A percentile compares a stretch with the other conserved stretches of the same genome.
Conservation (phyloP, 371 early-diverging fungal species). For the Capillidium rhysosporum region DNA sequence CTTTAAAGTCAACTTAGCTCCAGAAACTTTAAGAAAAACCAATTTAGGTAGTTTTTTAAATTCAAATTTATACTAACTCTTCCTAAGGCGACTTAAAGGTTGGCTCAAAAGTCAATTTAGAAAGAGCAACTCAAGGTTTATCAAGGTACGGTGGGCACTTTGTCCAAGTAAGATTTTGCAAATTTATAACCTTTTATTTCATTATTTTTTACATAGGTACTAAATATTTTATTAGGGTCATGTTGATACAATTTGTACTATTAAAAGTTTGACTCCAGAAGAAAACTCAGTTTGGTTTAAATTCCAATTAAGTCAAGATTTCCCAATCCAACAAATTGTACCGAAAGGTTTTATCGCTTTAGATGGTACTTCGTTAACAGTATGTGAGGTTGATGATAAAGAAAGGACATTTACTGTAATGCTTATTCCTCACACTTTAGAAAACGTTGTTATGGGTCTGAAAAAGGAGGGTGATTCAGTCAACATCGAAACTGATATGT, state of each 20-base stretch:
- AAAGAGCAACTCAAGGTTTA: slow-evolving; percentile 69
- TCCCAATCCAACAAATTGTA: slow-evolving; percentile 62
- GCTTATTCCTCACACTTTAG: slow-evolving; percentile 87
- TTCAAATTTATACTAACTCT: neutral
- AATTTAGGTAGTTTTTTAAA: slow-evolving; percentile 44
- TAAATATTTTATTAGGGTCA: slow-evolving; percentile 37
- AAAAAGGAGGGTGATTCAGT: slow-evolving; percentile 55
- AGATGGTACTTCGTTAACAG: slow-evolving; percentile 88
- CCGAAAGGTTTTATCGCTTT: slow-evolving; percentile 87
- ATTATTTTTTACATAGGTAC: neutral
- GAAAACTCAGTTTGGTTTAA: slow-evolving; percentile 70
- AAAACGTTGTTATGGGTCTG: slow-evolving; percentile 56
- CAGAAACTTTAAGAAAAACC: slow-evolving; percentile 79
- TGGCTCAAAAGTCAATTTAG: slow-evolving; percentile 73
- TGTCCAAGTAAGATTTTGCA: slow-evolving; percentile 54
- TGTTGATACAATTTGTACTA: slow-evolving; percentile 71
- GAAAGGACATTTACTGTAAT: slow-evolving; percentile 67
- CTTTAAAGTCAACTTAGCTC: slow-evolving; percentile 83
- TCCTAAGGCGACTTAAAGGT: slow-evolving; percentile 43
- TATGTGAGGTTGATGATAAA: slow-evolving; percentile 64
- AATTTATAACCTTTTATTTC: too few relatives aligned
- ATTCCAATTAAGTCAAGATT: slow-evolving; percentile 35
- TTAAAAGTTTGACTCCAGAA: slow-evolving; percentile 56
- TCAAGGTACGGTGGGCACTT: slow-evolving; percentile 91
- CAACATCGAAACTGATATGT: slow-evolving; percentile 92